Evolutionary conservation across 306 rosid species (phyloP).

Genomic region (Lathyrus tuberosus): DNA sequence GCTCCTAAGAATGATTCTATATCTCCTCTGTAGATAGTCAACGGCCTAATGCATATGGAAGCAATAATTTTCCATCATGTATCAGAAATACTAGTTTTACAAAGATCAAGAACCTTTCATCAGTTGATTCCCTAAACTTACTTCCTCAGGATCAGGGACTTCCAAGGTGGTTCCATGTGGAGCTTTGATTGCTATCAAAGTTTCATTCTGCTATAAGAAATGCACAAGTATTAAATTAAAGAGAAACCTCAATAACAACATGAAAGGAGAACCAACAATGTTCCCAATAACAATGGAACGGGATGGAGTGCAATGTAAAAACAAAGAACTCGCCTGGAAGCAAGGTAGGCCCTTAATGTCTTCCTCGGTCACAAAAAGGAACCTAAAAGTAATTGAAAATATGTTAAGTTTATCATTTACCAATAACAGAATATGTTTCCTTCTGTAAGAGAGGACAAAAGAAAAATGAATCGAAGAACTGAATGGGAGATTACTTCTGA

Average conservation of each 20-base stretch:
- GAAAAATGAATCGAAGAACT: constrained; percentile 30
- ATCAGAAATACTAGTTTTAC: constrained; percentile 40
- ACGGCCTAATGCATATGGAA: constrained; percentile 67
- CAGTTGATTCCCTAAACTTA: constrained; percentile 54
- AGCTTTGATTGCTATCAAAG: constrained; percentile 94
- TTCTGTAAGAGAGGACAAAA: background rate
- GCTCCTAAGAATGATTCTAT: constrained; percentile 93
- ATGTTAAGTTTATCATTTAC: constrained; percentile 13
- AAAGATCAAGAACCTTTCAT: constrained; percentile 35
- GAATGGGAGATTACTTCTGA: constrained; percentile 60
- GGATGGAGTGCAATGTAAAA: background rate
- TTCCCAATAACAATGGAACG: constrained; percentile 17
- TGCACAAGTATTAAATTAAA: constrained; percentile 35
- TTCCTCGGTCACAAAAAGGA: constrained; percentile 90
- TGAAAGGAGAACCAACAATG: constrained; percentile 35
- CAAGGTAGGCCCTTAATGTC: constrained; percentile 86
- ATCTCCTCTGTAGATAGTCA: constrained; percentile 90
- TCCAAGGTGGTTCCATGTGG: constrained; percentile 99
- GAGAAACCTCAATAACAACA: constrained; percentile 16
- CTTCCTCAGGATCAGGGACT: constrained; percentile 99
- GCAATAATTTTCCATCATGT: constrained; percentile 42
- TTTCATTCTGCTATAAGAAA: constrained; percentile 76
- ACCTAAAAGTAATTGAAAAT: constrained; percentile 51
- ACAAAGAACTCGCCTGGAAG: constrained; percentile 62
- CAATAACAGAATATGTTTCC: constrained; percentile 12